A percentile compares a stretch with the other conserved stretches of the same genome.
phyloP scores from a whole-genome alignment of 306 rosid species.

The Begonia loranthoides region DNA sequence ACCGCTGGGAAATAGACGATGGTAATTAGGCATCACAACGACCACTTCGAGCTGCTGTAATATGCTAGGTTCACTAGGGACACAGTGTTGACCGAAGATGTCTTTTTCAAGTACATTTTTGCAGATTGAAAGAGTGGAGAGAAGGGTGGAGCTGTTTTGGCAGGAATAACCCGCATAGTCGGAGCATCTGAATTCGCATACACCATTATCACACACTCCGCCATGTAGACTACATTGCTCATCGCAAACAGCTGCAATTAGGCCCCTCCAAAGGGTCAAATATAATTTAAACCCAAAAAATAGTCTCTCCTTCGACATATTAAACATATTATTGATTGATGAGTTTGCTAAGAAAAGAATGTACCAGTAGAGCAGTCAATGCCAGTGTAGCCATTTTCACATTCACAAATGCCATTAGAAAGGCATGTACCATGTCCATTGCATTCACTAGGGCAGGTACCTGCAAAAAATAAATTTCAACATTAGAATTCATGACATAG shows the following conservation, averaged over 20 bases:
- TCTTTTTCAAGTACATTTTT: slow-evolving; percentile 64
- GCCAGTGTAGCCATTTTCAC: slow-evolving; percentile 74
- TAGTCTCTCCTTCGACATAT: too few species aligned
- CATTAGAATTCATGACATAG: too few species aligned
- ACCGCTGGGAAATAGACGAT: slow-evolving; percentile 87
- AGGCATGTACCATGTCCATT: slow-evolving; percentile 67
- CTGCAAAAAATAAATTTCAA: slow-evolving; percentile 22
- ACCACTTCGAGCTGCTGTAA: slow-evolving; percentile 94
- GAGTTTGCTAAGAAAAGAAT: too few species aligned
- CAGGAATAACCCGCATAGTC: slow-evolving; percentile 96
- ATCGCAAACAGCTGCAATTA: slow-evolving; percentile 76
- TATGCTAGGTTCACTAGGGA: slow-evolving; percentile 85
- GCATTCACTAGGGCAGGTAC: slow-evolving; percentile 64
- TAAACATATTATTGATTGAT: too few species aligned
- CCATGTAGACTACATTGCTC: slow-evolving; percentile 99
- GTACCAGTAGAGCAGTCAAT: slow-evolving; percentile 89
- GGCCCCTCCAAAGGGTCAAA: slow-evolving; percentile 4
- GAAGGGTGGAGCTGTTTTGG: slow-evolving; percentile 80
- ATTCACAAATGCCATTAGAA: slow-evolving; percentile 72
- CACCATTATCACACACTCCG: slow-evolving; percentile 94
- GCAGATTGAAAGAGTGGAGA: slow-evolving; percentile 69
- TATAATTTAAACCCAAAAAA: too few species aligned
- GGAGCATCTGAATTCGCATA: slow-evolving; percentile 95
- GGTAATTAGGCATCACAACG: slow-evolving; percentile 91
- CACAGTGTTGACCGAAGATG: slow-evolving; percentile 85